phyloP scores from a whole-genome alignment of 805 yeast genomes.

The Metschnikowia henanensis region DNA sequence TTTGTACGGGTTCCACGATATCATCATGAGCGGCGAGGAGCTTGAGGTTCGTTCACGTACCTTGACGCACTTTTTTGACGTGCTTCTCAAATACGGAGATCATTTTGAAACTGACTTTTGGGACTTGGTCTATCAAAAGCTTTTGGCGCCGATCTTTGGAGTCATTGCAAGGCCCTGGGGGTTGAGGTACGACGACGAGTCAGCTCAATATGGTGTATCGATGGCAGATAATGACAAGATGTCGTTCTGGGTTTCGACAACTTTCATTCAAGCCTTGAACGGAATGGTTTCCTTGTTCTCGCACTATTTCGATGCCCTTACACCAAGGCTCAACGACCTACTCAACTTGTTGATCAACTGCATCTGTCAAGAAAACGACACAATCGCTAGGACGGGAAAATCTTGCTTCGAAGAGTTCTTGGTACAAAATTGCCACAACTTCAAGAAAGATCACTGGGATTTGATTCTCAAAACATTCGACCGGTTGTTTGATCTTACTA shows the following conservation, averaged over 20 bases:
- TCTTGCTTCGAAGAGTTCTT: constrained; percentile 81
- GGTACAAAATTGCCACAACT: constrained; percentile 68
- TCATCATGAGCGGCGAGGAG: constrained; percentile 92
- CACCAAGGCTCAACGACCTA: constrained; percentile 74
- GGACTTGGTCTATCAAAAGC: constrained; percentile 74
- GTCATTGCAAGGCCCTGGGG: constrained; percentile 78
- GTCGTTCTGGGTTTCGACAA: constrained; percentile 96
- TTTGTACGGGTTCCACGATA: constrained; percentile 80
- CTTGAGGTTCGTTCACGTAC: constrained; percentile 92
- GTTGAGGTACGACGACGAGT: constrained; percentile 53
- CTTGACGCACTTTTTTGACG: constrained; percentile 76
- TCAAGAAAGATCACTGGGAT: constrained; percentile 71
- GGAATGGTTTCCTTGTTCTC: constrained; percentile 82
- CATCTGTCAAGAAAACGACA: constrained; percentile 95
- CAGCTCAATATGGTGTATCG: constrained; percentile 6
- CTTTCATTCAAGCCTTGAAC: constrained; percentile 92
- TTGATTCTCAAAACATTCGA: constrained; percentile 64
- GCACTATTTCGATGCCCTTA: constrained; percentile 76
- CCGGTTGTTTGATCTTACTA: constrained; percentile 73
- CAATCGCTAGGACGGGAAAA: constrained; percentile 93
- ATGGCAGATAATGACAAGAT: constrained; percentile 66
- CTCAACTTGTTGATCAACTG: constrained; percentile 79
- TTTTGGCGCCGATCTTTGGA: constrained; percentile 88
- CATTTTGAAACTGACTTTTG: constrained; percentile 76
- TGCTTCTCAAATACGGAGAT: constrained; percentile 75